Percentiles rank a stretch among this genome's conserved stretches.
Evolutionary conservation across 495 filamentous ascomycete genomes (phyloP).

Genomic region (Tetracladium setigerum): DNA sequence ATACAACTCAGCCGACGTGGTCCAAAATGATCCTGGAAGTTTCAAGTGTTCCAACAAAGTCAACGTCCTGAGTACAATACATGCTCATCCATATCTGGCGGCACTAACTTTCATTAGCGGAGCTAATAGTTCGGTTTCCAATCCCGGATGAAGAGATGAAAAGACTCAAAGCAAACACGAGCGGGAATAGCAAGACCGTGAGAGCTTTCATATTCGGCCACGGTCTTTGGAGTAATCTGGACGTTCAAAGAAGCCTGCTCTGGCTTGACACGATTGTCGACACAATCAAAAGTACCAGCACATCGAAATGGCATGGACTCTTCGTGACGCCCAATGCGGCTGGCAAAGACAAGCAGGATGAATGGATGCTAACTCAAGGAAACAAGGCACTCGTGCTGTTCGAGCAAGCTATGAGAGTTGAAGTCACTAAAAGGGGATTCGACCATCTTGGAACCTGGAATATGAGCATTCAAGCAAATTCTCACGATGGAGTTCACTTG

Average conservation of each 20-base stretch:
- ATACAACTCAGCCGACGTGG: conserved; percentile 41
- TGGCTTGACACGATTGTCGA: conserved; percentile 37
- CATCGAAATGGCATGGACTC: conserved; percentile 30
- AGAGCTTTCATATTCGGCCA: conserved; percentile 44
- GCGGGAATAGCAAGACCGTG: conserved; percentile 27
- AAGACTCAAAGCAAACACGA: conserved; percentile 30
- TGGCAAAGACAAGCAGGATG: conserved; percentile 44
- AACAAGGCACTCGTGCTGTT: conserved; percentile 43
- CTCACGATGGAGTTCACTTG: conserved; percentile 47
- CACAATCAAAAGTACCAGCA: conserved; percentile 19
- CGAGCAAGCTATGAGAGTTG: conserved; percentile 34
- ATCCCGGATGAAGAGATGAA: conserved; percentile 35
- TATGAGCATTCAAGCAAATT: conserved; percentile 42
- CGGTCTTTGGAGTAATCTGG: conserved; percentile 44
- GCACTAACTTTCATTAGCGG: conserved; percentile 25
- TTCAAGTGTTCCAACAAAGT: conserved; percentile 33
- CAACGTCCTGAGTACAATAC: conserved; percentile 35
- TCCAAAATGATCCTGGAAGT: conserved; percentile 36
- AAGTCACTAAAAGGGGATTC: conserved; percentile 32
- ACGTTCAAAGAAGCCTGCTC: conserved; percentile 34
- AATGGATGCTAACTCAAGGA: conserved; percentile 42
- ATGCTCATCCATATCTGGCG: conserved; percentile 5
- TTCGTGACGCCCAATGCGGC: conserved; percentile 45
- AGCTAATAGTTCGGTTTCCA: conserved; percentile 41
- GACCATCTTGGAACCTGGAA: conserved; percentile 49